A percentile compares a stretch with the other conserved stretches of the same genome.
Evolutionary conservation across 2,329 filamentous ascomycete genomes (phyloP).

Genomic region (Sporothrix inflata): DNA sequence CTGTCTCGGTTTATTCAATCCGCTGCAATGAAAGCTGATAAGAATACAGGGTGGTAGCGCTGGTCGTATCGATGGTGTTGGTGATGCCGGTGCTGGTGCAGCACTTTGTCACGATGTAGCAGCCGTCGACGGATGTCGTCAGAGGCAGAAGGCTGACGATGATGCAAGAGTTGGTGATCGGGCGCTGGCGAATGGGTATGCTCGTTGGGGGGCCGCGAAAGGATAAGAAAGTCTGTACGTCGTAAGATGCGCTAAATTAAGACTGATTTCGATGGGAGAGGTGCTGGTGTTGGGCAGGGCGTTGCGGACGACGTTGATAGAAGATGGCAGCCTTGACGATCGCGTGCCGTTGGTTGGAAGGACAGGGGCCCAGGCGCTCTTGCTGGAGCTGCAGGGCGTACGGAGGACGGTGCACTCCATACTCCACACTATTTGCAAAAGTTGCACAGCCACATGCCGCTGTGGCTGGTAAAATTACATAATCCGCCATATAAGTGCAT

Average conservation of each 20-base stretch:
- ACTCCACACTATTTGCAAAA: background rate
- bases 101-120: background rate
- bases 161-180: background rate
- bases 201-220: background rate
- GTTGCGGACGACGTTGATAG: background rate
- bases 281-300: background rate
- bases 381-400: background rate
- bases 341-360: conserved; percentile 12
- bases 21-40: background rate
- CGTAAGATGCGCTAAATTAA: background rate
- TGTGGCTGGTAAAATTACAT: background rate
- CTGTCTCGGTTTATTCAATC: background rate
- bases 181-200: no score
- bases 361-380: background rate
- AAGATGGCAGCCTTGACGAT: conserved; percentile 17
- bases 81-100: background rate
- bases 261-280: background rate
- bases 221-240: background rate
- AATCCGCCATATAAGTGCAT: background rate
- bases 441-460: background rate
- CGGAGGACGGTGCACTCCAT: background rate
- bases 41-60: background rate
- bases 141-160: background rate
- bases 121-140: background rate
- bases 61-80: background rate